Percentiles rank a stretch among this genome's conserved stretches.
phyloP scores from a whole-genome alignment of 2,329 filamentous ascomycete species.

The Magnaporthiopsis incrustans region DNA sequence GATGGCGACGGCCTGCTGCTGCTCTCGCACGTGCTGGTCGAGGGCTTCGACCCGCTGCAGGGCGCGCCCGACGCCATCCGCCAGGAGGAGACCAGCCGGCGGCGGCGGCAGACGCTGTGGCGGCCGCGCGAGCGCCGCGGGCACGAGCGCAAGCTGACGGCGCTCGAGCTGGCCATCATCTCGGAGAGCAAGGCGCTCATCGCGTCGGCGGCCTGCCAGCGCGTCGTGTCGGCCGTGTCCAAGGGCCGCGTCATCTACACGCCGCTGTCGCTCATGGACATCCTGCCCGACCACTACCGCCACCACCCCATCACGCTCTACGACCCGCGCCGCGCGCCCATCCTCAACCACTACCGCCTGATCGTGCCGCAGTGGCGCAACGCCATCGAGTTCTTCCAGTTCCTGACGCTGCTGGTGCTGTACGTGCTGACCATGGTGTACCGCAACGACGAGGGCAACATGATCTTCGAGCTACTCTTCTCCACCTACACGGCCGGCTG shows the following conservation, averaged over 20 bases:
- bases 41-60: constrained; percentile 65
- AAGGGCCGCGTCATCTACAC: constrained; percentile 75
- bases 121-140: constrained; percentile 29
- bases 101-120: constrained; percentile 23
- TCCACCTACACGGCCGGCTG: constrained; percentile 69
- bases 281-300: constrained; percentile 82
- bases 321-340: constrained; percentile 64
- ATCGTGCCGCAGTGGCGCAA: constrained; percentile 75
- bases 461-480: constrained; percentile 57
- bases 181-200: constrained; percentile 75
- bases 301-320: constrained; percentile 74
- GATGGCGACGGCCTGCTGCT: constrained; percentile 52
- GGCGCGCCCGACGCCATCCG: constrained; percentile 48
- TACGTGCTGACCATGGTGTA: constrained; percentile 68
- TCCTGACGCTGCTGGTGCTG: constrained; percentile 57
- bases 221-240: constrained; percentile 77
- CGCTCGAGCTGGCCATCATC: constrained; percentile 75
- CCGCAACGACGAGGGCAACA: constrained; percentile 50
- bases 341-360: constrained; percentile 78
- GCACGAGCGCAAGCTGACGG: constrained; percentile 51
- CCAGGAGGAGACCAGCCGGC: not conserved
- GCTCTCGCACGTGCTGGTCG: constrained; percentile 60
- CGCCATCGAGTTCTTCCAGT: constrained; percentile 66
- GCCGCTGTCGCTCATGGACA: constrained; percentile 71
- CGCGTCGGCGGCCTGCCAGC: constrained; percentile 69